Percentiles rank a stretch among this genome's conserved stretches.
These are phyloP conservation scores for Sutorius australiensis DNA, from an alignment of 768 basidiomycete species.

Conservation along the genomic window DNA sequence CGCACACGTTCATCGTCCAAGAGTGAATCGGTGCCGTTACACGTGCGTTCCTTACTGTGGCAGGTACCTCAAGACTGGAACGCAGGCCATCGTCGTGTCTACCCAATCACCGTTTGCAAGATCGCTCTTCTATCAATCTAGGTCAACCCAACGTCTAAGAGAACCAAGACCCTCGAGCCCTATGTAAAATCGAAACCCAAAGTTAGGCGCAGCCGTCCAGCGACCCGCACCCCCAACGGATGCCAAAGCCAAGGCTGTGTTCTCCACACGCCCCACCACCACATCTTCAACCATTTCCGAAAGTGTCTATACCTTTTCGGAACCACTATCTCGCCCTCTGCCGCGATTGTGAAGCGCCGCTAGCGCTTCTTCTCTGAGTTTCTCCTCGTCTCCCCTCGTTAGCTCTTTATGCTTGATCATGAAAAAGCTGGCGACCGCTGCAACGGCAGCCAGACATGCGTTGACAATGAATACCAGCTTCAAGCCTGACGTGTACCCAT, in stretches of 20 bases:
- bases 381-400: conserved; percentile 52
- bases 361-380: conserved; percentile 41
- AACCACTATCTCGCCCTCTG: neutral
- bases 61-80: neutral
- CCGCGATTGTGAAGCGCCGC: neutral
- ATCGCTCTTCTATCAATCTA: neutral
- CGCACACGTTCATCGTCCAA: neutral
- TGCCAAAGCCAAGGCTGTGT: neutral
- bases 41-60: neutral
- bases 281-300: neutral
- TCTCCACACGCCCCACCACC: neutral
- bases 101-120: neutral
- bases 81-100: neutral
- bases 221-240: neutral
- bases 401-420: conserved; percentile 64
- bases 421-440: conserved; percentile 50
- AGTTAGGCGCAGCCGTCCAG: neutral
- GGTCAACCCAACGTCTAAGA: neutral
- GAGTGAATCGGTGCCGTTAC: neutral
- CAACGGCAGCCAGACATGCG: conserved; percentile 49
- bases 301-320: conserved; percentile 3
- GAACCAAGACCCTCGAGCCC: neutral
- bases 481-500: conserved; percentile 58
- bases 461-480: conserved; percentile 58
- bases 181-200: neutral